Percentiles rank a stretch among this genome's conserved stretches.
Conservation (phyloP, 345 rosid genomes). For the Hibiscus trionum region DNA sequence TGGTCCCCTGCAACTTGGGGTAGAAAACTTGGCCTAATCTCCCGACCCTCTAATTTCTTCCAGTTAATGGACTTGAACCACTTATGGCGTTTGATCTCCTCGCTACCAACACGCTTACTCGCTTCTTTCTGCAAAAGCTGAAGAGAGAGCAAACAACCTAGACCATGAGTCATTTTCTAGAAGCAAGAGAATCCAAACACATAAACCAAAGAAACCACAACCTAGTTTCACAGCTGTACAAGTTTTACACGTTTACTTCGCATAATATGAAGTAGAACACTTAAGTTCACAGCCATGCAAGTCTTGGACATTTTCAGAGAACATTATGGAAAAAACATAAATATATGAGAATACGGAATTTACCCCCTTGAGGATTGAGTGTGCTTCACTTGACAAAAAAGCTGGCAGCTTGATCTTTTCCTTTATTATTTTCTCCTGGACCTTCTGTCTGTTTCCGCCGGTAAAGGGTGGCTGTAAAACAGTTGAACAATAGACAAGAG, state of each 20-base stretch:
- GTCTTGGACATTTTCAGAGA: neutral
- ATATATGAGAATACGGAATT: neutral
- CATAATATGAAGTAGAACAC: neutral
- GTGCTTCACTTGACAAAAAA: slow-evolving; percentile 42
- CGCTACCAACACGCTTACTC: slow-evolving; percentile 34
- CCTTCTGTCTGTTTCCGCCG: slow-evolving; percentile 40
- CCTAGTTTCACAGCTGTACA: neutral
- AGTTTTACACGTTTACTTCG: neutral
- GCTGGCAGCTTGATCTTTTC: slow-evolving; percentile 42
- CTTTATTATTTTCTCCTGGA: slow-evolving; percentile 44
- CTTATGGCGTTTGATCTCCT: slow-evolving; percentile 41
- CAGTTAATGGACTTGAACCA: slow-evolving; percentile 43
- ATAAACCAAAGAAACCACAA: neutral
- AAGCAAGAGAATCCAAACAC: neutral
- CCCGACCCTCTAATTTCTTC: slow-evolving; percentile 43
- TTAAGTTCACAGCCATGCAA: neutral
- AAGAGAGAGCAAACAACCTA: neutral
- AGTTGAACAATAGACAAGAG: neutral
- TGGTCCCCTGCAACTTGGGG: slow-evolving; percentile 42
- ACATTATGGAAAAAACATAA: neutral
- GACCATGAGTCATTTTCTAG: neutral
- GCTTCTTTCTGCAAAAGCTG: slow-evolving; percentile 44
- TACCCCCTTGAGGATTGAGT: slow-evolving; percentile 42
- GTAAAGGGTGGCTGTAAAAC: slow-evolving; percentile 38
- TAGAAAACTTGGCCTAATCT: slow-evolving; percentile 40